phyloP scores from a whole-genome alignment of 2,329 filamentous ascomycete species.

The Cordyceps militaris region DNA sequence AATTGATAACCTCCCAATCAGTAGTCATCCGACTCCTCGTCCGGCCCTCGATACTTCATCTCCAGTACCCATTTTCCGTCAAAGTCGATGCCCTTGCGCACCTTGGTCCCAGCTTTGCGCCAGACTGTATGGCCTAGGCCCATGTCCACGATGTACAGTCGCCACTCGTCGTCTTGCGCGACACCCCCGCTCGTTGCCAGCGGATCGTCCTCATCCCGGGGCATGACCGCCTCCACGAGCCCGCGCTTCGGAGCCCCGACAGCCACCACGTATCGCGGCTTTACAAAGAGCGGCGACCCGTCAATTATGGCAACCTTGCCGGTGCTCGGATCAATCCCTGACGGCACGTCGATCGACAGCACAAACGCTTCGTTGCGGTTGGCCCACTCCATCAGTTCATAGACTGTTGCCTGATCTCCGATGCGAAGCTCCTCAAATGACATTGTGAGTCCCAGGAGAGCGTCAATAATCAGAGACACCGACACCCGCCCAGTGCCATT shows the following conservation, averaged over 20 bases:
- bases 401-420: constrained; percentile 74
- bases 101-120: constrained; percentile 74
- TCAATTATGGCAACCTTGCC: constrained; percentile 63
- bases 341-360: constrained; percentile 84
- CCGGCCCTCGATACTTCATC: constrained; percentile 45
- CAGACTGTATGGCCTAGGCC: constrained; percentile 77
- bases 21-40: constrained; percentile 22
- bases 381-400: constrained; percentile 88
- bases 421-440: constrained; percentile 83
- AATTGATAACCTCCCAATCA: background rate
- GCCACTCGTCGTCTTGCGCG: constrained; percentile 57
- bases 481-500: constrained; percentile 46
- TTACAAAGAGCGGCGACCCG: constrained; percentile 70
- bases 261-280: constrained; percentile 74
- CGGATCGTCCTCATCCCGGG: constrained; percentile 35
- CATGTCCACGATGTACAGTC: constrained; percentile 77
- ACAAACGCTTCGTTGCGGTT: constrained; percentile 80
- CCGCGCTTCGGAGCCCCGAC: constrained; percentile 84
- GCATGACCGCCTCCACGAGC: constrained; percentile 67
- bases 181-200: constrained; percentile 23
- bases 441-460: constrained; percentile 76
- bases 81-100: constrained; percentile 81
- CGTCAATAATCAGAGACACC: constrained; percentile 80
- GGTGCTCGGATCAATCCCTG: constrained; percentile 73
- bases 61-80: constrained; percentile 78